Percentiles rank a stretch among this genome's conserved stretches.
Conservation (phyloP, 257 asterid species). For the Plantago elongata region DNA sequence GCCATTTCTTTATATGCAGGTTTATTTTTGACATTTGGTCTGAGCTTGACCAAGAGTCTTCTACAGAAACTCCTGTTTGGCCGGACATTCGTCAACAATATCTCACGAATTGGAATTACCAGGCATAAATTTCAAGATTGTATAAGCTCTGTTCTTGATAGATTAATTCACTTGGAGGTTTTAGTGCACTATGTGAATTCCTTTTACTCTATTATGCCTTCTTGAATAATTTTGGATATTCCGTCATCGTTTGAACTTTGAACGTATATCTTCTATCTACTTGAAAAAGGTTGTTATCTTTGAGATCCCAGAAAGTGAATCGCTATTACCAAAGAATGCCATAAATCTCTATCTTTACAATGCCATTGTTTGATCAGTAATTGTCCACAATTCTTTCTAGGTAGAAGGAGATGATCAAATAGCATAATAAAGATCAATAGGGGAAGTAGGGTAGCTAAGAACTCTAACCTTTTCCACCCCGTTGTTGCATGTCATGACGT, state of each 20-base stretch:
- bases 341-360: too few species aligned
- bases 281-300: too few species aligned
- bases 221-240: conserved; percentile 4
- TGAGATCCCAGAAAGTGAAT: too few species aligned
- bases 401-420: too few species aligned
- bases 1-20: conserved; percentile 14
- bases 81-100: conserved; percentile 1
- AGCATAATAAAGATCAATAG: too few species aligned
- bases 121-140: neutral
- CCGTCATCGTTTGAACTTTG: neutral
- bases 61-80: conserved; percentile 11
- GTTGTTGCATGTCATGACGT: conserved; percentile 48
- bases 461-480: conserved; percentile 68
- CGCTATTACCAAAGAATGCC: too few species aligned
- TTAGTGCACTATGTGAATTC: conserved; percentile 12
- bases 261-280: neutral
- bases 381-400: too few species aligned
- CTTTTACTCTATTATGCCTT: conserved; percentile 1
- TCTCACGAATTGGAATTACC: neutral
- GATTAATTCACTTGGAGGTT: conserved; percentile 3
- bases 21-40: conserved; percentile 16
- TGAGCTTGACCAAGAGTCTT: conserved; percentile 13
- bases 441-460: neutral
- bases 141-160: neutral
- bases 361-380: too few species aligned